Conservation (phyloP, 257 asterid species). For the Cynanchum wilfordii region DNA sequence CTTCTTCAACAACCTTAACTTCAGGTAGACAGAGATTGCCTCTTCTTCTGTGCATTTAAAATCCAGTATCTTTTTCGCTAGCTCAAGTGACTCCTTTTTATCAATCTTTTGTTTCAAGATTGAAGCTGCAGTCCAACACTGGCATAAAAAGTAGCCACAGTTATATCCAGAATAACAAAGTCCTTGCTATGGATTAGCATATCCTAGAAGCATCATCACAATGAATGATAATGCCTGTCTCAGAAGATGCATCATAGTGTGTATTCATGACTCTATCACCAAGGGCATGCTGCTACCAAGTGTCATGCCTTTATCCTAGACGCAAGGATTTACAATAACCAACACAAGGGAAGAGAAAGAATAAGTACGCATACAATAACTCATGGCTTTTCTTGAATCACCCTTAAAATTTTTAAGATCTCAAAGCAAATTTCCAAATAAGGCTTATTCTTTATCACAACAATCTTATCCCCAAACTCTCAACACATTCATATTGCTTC, state of each 20-base stretch:
- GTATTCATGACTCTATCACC: no score
- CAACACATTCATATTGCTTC: no score
- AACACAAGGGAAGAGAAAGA: no score
- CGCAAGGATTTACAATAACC: no score
- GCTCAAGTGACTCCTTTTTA: conserved; percentile 22
- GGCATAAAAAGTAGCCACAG: conserved; percentile 13
- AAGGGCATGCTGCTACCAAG: no score
- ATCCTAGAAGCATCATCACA: background rate
- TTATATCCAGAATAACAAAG: conserved; percentile 3
- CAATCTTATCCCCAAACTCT: no score
- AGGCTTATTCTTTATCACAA: no score
- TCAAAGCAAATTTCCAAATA: no score
- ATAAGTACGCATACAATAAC: no score
- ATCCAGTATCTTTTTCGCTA: conserved; percentile 25
- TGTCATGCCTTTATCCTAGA: no score
- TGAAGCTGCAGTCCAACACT: conserved; percentile 48
- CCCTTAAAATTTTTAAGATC: no score
- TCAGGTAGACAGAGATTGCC: conserved; percentile 23
- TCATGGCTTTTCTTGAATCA: no score
- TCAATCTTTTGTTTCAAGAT: conserved; percentile 31
- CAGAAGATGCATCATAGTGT: background rate
- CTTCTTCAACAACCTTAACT: conserved; percentile 27
- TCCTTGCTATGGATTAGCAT: background rate
- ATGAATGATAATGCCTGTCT: background rate
- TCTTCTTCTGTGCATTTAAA: conserved; percentile 39